Conservation (phyloP, 169 alveolate species). For the Perkinsus marinus region DNA sequence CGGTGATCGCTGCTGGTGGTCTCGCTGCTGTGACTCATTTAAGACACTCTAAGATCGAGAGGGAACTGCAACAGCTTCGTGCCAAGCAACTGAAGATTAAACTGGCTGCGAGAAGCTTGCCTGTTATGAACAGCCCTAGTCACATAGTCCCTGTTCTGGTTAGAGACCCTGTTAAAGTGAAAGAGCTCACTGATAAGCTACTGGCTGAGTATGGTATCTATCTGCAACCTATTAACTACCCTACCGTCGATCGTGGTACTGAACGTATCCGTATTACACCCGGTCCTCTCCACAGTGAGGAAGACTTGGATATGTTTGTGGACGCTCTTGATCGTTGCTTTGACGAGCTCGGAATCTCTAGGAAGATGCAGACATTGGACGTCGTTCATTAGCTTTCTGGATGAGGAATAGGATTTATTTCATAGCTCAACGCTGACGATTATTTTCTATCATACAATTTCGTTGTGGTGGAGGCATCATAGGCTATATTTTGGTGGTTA, state of each 20-base stretch:
- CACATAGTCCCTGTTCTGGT: constrained; percentile 65
- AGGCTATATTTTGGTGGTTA: no score
- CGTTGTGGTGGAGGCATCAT: no score
- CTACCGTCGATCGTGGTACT: constrained; percentile 67
- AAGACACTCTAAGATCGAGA: constrained; percentile 29
- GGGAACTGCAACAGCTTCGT: constrained; percentile 34
- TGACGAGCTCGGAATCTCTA: neutral
- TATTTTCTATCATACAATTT: no score
- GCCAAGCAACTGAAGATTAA: constrained; percentile 40
- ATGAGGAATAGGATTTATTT: no score
- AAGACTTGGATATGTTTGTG: constrained; percentile 46
- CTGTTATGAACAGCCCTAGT: constrained; percentile 41
- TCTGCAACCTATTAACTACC: constrained; percentile 72
- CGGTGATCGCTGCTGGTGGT: constrained; percentile 58
- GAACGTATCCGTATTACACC: constrained; percentile 67
- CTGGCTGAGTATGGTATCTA: constrained; percentile 47
- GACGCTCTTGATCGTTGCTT: constrained; percentile 2
- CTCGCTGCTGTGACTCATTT: constrained; percentile 48
- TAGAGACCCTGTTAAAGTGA: constrained; percentile 54
- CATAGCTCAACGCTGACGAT: no score
- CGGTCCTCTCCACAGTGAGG: constrained; percentile 59
- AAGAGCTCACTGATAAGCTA: constrained; percentile 48
- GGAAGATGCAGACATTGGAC: no score
- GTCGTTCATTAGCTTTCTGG: no score
- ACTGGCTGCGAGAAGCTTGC: constrained; percentile 38